These are phyloP conservation scores for Kuraishia molischiana DNA, from an alignment of 805 yeast species.

Conservation along the genomic window DNA sequence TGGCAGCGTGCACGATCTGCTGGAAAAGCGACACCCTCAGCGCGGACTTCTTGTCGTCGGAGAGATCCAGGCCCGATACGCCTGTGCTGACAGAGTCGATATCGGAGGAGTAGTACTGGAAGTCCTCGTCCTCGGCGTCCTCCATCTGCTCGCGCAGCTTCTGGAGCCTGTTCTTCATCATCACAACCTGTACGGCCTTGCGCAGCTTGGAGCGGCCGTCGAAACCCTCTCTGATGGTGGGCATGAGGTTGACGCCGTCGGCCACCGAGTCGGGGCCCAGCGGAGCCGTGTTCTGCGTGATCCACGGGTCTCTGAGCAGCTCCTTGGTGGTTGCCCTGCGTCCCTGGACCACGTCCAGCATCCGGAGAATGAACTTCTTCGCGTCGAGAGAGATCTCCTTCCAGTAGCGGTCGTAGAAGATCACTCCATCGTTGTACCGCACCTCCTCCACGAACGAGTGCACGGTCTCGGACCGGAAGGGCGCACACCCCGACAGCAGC, in stretches of 20 bases:
- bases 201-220: conserved; percentile 77
- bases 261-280: not conserved
- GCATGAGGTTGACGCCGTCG: conserved; percentile 56
- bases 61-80: not conserved
- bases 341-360: conserved; percentile 59
- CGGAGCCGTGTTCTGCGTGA: conserved; percentile 28
- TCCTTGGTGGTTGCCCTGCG: conserved; percentile 61
- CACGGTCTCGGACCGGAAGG: conserved; percentile 79
- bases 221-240: conserved; percentile 71
- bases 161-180: conserved; percentile 68
- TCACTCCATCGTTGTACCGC: conserved; percentile 60
- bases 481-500: conserved; percentile 83
- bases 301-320: conserved; percentile 70
- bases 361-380: conserved; percentile 61
- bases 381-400: conserved; percentile 71
- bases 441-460: conserved; percentile 78
- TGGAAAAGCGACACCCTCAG: conserved; percentile 1
- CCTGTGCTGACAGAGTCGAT: not conserved
- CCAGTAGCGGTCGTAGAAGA: conserved; percentile 87
- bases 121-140: conserved; percentile 30
- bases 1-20: conserved; percentile 3
- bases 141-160: conserved; percentile 55
- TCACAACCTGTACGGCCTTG: conserved; percentile 79
- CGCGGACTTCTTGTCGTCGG: not conserved
- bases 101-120: not conserved